Evolutionary conservation across 2,329 filamentous ascomycete species (phyloP).

Genomic region (Trichoderma brevicompactum): DNA sequence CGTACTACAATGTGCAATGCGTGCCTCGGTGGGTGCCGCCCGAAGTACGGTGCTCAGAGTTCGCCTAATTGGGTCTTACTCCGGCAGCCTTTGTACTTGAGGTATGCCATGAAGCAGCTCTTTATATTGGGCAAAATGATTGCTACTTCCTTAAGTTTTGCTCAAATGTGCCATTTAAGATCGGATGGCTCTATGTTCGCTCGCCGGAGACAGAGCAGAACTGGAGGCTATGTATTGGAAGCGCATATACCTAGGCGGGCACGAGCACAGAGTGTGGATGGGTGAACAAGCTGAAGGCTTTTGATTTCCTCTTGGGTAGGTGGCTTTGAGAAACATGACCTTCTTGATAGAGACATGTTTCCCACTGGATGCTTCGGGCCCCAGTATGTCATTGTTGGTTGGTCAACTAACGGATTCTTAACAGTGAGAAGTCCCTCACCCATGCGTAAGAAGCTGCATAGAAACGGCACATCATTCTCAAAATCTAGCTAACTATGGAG

Average conservation of each 20-base stretch:
- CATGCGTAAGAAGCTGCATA: not conserved
- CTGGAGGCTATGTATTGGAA: no score
- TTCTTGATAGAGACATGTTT: not conserved
- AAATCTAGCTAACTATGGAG: not conserved
- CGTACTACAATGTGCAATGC: not conserved
- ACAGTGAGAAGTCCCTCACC: not conserved
- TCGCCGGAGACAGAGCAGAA: no score
- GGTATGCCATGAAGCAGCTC: not conserved
- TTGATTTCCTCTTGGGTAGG: not conserved
- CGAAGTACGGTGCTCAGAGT: not conserved
- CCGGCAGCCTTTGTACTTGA: not conserved
- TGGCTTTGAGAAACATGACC: not conserved
- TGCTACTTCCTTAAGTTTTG: not conserved
- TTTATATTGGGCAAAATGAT: not conserved
- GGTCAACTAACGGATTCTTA: not conserved
- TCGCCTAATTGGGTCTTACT: conserved; percentile 16
- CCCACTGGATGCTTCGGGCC: not conserved
- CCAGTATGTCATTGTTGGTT: not conserved
- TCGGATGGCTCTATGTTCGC: not conserved
- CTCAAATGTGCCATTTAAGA: not conserved
- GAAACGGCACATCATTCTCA: not conserved
- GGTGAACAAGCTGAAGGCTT: no score
- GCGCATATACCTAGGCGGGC: no score
- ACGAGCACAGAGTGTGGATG: no score
- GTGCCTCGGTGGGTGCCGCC: conserved; percentile 4